A percentile compares a stretch with the other conserved stretches of the same genome.
These are phyloP conservation scores for Diaporthe citri DNA, from an alignment of 2,329 filamentous ascomycete genomes.

Conservation along the genomic window DNA sequence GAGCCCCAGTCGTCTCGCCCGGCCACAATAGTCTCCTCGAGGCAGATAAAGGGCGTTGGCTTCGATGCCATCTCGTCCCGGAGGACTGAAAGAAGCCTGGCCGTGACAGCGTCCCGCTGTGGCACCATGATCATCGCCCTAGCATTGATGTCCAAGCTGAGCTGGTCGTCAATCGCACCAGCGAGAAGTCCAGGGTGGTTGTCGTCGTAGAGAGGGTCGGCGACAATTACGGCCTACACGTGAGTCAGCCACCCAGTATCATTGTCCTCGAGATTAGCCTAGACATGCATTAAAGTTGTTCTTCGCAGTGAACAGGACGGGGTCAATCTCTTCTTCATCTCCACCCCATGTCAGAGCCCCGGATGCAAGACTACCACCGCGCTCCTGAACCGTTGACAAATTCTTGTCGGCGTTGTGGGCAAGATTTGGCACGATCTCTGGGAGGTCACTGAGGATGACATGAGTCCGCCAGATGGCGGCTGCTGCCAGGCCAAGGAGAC, in stretches of 20 bases:
- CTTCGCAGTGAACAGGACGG: constrained; percentile 56
- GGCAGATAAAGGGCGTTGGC: constrained; percentile 59
- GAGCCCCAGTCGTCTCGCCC: constrained; percentile 82
- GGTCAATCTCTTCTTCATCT: constrained; percentile 59
- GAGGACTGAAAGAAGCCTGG: constrained; percentile 73
- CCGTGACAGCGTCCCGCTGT: constrained; percentile 76
- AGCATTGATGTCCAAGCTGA: constrained; percentile 68
- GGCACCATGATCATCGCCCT: constrained; percentile 86
- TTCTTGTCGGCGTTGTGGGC: constrained; percentile 80
- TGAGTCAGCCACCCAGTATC: constrained; percentile 35
- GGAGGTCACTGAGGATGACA: constrained; percentile 85
- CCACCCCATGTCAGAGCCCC: constrained; percentile 83
- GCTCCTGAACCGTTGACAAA: constrained; percentile 61
- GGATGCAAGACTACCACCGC: constrained; percentile 69
- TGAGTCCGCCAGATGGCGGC: constrained; percentile 76
- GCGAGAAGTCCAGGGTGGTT: constrained; percentile 83
- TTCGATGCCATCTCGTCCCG: constrained; percentile 69
- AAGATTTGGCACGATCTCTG: constrained; percentile 86
- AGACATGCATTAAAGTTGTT: constrained; percentile 65
- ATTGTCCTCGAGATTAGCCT: constrained; percentile 20
- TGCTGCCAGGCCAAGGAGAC: constrained; percentile 88
- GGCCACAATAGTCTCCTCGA: constrained; percentile 72
- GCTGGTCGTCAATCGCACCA: constrained; percentile 75
- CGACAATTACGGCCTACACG: constrained; percentile 79
- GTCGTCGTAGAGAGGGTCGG: constrained; percentile 89